Percentiles rank a stretch among this genome's conserved stretches.
phyloP scores from a whole-genome alignment of 2,329 filamentous ascomycete species.

The Bipolaris sorokiniana region DNA sequence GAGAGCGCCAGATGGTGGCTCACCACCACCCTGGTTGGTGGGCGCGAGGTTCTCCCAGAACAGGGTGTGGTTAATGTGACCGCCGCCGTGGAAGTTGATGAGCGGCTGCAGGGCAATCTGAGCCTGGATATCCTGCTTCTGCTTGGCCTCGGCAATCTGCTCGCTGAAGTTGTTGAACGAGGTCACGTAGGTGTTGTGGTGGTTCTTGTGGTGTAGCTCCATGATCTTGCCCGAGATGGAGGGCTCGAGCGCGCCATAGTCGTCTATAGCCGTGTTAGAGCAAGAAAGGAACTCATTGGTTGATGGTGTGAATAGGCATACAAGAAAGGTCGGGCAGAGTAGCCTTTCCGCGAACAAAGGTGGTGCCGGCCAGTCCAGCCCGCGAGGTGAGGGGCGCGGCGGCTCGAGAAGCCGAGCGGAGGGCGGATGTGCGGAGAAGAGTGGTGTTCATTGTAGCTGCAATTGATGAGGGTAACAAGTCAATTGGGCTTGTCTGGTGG shows the following conservation, averaged over 20 bases:
- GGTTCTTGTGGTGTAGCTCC: slow-evolving; percentile 93
- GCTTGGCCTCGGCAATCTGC: slow-evolving; percentile 67
- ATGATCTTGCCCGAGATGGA: slow-evolving; percentile 88
- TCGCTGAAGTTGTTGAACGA: slow-evolving; percentile 82
- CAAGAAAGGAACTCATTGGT: background rate
- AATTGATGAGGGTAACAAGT: slow-evolving; percentile 20
- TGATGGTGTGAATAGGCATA: slow-evolving; percentile 50
- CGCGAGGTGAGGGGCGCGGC: slow-evolving; percentile 66
- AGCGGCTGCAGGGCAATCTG: slow-evolving; percentile 63
- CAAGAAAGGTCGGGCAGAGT: slow-evolving; percentile 88
- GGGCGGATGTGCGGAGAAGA: slow-evolving; percentile 73
- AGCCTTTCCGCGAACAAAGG: slow-evolving; percentile 84
- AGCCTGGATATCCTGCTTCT: slow-evolving; percentile 60
- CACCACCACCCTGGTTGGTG: slow-evolving; percentile 69
- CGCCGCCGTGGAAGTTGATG: slow-evolving; percentile 71
- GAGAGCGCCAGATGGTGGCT: slow-evolving; percentile 65
- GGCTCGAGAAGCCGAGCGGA: slow-evolving; percentile 75
- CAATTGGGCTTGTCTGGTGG: slow-evolving; percentile 29
- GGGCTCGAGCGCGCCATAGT: slow-evolving; percentile 93
- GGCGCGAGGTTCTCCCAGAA: slow-evolving; percentile 76
- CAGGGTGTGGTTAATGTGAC: slow-evolving; percentile 70
- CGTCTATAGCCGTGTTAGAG: slow-evolving; percentile 64
- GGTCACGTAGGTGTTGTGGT: slow-evolving; percentile 93
- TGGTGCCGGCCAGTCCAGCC: slow-evolving; percentile 71
- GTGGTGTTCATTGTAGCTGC: slow-evolving; percentile 71